phyloP scores from a whole-genome alignment of 1,284 basidiomycete genomes.

The Trametes sp. region DNA sequence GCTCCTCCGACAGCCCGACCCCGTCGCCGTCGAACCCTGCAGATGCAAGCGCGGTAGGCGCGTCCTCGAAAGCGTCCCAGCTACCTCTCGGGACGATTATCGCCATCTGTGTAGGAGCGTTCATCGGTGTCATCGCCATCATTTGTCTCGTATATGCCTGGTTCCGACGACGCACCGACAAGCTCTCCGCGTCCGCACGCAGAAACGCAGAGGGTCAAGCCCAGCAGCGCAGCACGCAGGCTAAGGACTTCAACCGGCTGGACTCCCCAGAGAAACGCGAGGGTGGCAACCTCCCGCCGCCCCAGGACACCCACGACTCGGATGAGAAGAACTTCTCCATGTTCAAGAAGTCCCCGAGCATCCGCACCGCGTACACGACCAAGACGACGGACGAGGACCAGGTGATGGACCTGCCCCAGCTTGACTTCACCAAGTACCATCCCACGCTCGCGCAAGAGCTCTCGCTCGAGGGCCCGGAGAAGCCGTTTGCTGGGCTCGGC shows the following conservation, averaged over 20 bases:
- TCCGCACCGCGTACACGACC: constrained; percentile 51
- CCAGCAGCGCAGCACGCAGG: constrained; percentile 30
- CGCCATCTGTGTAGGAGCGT: constrained; percentile 44
- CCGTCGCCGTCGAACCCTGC: constrained; percentile 22
- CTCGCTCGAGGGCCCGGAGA: constrained; percentile 46
- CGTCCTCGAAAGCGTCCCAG: constrained; percentile 25
- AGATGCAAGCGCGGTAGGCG: constrained; percentile 9
- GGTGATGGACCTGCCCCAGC: constrained; percentile 44
- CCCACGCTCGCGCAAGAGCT: constrained; percentile 62
- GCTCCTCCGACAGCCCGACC: constrained; percentile 18
- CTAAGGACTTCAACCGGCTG: constrained; percentile 31
- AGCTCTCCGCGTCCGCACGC: constrained; percentile 26
- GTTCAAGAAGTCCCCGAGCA: constrained; percentile 71
- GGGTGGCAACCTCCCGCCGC: constrained; percentile 27
- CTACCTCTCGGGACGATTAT: constrained; percentile 43
- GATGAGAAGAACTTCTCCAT: constrained; percentile 50
- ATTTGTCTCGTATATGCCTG: constrained; percentile 40
- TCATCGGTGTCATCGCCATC: constrained; percentile 39
- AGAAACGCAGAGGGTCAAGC: constrained; percentile 33
- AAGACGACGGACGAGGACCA: constrained; percentile 44
- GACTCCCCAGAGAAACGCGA: constrained; percentile 31
- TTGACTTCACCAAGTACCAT: constrained; percentile 56
- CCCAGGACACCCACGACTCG: constrained; percentile 31
- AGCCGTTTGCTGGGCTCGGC: constrained; percentile 46
- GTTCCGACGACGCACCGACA: constrained; percentile 36